phyloP scores from a whole-genome alignment of 768 basidiomycete genomes.

The Mycena latifolia region DNA sequence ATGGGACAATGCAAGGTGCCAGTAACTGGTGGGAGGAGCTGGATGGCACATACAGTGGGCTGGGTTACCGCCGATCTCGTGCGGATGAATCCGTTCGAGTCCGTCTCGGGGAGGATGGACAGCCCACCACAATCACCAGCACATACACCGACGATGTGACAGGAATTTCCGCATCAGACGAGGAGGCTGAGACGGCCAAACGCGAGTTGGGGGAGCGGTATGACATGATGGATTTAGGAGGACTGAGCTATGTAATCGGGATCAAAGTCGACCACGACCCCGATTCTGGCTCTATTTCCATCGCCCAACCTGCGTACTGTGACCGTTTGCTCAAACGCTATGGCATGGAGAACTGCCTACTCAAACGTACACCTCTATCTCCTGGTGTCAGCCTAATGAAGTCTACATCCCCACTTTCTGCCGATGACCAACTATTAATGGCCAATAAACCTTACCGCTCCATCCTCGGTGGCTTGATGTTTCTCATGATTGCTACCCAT shows the following conservation, averaged over 20 bases:
- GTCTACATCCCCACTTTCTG: background rate
- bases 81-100: background rate
- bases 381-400: background rate
- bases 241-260: constrained; percentile 34
- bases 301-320: constrained; percentile 47
- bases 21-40: constrained; percentile 13
- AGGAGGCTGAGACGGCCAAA: background rate
- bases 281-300: constrained; percentile 27
- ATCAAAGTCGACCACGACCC: constrained; percentile 42
- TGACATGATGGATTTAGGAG: background rate
- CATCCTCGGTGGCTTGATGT: constrained; percentile 33
- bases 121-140: background rate
- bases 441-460: constrained; percentile 24
- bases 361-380: constrained; percentile 1
- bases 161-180: background rate
- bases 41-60: background rate
- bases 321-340: constrained; percentile 40
- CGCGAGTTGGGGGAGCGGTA: background rate
- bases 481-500: constrained; percentile 21
- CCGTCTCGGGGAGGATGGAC: background rate
- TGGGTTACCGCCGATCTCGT: background rate
- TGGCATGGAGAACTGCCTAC: constrained; percentile 12
- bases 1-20: constrained; percentile 16
- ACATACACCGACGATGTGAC: constrained; percentile 14
- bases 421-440: constrained; percentile 10